These are phyloP conservation scores for Epichloe uncinata DNA, from an alignment of 2,329 filamentous ascomycete species.

Conservation along the genomic window DNA sequence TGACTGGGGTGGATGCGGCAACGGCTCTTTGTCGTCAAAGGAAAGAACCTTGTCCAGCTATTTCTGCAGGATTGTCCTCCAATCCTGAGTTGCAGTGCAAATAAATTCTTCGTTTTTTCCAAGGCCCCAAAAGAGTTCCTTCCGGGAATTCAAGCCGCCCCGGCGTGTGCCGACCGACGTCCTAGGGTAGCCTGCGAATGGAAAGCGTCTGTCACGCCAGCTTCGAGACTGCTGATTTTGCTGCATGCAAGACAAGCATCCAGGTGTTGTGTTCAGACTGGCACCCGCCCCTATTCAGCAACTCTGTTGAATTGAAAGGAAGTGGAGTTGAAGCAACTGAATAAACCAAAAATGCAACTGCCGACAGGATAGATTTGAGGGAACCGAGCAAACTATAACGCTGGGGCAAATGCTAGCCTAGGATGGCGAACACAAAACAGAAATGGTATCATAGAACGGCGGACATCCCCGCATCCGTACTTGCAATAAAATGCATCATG, in stretches of 20 bases:
- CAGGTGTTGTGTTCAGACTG: neutral
- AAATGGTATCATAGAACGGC: constrained; percentile 1
- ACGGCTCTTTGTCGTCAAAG: no score
- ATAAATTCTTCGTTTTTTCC: no score
- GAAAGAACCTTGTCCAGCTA: no score
- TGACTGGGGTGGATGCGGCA: no score
- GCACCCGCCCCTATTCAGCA: neutral
- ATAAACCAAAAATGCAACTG: neutral
- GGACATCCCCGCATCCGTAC: neutral
- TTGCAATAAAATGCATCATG: neutral
- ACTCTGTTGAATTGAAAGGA: neutral
- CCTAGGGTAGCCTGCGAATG: neutral
- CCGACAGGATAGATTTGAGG: neutral
- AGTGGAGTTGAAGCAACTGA: neutral
- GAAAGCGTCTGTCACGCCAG: neutral
- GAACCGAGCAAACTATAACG: neutral
- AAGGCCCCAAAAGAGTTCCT: no score
- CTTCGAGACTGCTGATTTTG: neutral
- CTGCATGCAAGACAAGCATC: neutral
- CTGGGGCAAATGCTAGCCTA: neutral
- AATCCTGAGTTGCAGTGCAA: no score
- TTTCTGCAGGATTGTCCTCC: no score
- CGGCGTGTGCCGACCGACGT: no score
- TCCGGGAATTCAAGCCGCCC: neutral
- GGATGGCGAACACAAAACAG: constrained; percentile 7